Base-by-base conservation (phyloP, 2,329 filamentous ascomycete species). In the Penicillium rolfsii region DNA sequence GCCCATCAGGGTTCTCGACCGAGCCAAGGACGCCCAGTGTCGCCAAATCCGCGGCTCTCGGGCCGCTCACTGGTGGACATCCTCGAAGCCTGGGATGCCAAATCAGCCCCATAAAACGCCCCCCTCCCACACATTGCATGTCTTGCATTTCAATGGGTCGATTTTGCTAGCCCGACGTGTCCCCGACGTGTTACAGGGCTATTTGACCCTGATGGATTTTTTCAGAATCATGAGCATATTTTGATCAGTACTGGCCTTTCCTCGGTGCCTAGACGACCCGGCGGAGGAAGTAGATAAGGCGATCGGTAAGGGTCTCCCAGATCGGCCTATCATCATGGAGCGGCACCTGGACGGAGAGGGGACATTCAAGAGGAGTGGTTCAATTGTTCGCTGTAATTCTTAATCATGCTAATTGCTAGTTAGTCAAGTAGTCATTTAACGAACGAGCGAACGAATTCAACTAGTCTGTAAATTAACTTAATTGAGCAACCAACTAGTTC, bases 251-350 rank as follows among this genome's bases (percentile, higher is more conserved):
- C 33, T 35, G 14, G 28, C 28, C 14, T 48, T 5, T 14, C 16
- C 43, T 46, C 4, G 16, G 38, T 40, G 5, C 45, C 45, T 28
- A 28, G 9, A 3, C 16, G 12, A 9, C 5, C 7, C 16, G 12
- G 19, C 5, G 40, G 19, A 43, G 40, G 40, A 11, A 43, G 22
- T 30, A 5, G 45, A 50, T 57, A 45, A 19, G 60, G 30, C 36
- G 52, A 62, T 59, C 56, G 33, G 59, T 48, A 56, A 61, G 59
- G 59, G 52, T 61, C 33, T 35, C 16, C 38, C 40, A 38, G 19
- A 52, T 54, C 50, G 49, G 41, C 59, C 59, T 58, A 61, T 61
- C 59, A 58, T 16, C 24, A 26, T 22, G n/a, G 16, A 26, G 46
- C 35, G 46, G 46, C 46, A 33, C 16, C 6, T 35, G 7, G 14